Base-by-base conservation (phyloP, 2,329 filamentous ascomycete genomes). In the Colletotrichum destructivum region DNA sequence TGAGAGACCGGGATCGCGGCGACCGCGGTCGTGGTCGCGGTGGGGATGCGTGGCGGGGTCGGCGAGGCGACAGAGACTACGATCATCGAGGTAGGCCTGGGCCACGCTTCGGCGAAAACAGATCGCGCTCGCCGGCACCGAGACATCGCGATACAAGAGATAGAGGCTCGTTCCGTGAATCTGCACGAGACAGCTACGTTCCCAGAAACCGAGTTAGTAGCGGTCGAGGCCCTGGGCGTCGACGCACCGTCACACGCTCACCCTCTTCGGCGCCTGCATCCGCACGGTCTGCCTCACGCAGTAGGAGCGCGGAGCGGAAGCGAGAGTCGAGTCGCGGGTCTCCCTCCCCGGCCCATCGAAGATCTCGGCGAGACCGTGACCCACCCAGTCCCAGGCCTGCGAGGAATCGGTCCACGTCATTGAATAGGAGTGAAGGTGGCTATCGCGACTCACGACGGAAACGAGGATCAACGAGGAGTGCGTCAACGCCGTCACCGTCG, bases 1-100 rank as follows among this genome's bases (percentile, higher is more conserved):
- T 94, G 65, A 89, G 93, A 78, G 90, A 93, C 69, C 87, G 88
- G 69, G 91, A 93, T 65, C 86, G 88, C 59, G 84, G 87, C 71
- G 87, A 88, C 57, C 83, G 88, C 74, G 83, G 85, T 64, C 84
- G 88, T 72, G 85, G 86, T 51, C 85, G 86, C 35, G 81, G 85
- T 44, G 81, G 85, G 23, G 88, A 90, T 71, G 85, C 84, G 49
- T 89, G 88, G 83, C 86, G 87, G 60, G 85, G 86, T 23, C 84
- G 88, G 71, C 84, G 87, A 65, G 85, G 87, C 49, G 86, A 89
- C 72, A 84, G 88, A 73, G 85, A 85, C 60, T 83, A 82, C 56
- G 85, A 85, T 31, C 81, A 80, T 23, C 76, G 81, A 46, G 82
- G 85, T 40, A 80, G 84, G 59, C 83, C 85, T 54, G 84, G 84